phyloP scores from a whole-genome alignment of 305 asterid genomes.

The Fraxinus velutina region DNA sequence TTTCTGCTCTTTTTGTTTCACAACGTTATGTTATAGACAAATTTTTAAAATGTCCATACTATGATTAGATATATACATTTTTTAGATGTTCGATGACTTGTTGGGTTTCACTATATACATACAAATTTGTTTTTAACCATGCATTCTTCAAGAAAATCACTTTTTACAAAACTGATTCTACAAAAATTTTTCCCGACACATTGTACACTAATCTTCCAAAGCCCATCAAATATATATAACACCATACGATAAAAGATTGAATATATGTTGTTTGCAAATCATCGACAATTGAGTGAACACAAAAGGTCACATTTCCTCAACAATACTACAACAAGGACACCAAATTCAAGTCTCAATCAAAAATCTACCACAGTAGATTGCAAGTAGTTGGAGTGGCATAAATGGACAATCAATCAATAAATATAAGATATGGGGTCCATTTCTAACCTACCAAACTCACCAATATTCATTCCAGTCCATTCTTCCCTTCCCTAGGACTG shows the following conservation, averaged over 20 bases:
- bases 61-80: background rate
- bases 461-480: background rate
- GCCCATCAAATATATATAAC: background rate
- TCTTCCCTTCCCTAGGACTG: background rate
- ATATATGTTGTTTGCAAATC: background rate
- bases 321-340: background rate
- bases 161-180: background rate
- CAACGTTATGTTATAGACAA: too few relatives aligned
- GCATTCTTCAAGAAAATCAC: too few relatives aligned
- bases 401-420: background rate
- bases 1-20: too few relatives aligned
- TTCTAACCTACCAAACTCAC: conserved; percentile 1
- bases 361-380: background rate
- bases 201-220: background rate
- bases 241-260: background rate
- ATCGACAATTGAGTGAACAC: background rate
- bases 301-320: background rate
- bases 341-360: background rate
- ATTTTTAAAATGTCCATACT: background rate
- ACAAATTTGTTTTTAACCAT: too few relatives aligned
- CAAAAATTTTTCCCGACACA: background rate
- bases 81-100: too few relatives aligned
- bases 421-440: background rate
- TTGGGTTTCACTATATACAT: too few relatives aligned
- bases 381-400: background rate